Evolutionary conservation across 768 basidiomycete species (phyloP), one percentile per base, ranked within the genome.

Genomic region (Trametes cubensis): DNA sequence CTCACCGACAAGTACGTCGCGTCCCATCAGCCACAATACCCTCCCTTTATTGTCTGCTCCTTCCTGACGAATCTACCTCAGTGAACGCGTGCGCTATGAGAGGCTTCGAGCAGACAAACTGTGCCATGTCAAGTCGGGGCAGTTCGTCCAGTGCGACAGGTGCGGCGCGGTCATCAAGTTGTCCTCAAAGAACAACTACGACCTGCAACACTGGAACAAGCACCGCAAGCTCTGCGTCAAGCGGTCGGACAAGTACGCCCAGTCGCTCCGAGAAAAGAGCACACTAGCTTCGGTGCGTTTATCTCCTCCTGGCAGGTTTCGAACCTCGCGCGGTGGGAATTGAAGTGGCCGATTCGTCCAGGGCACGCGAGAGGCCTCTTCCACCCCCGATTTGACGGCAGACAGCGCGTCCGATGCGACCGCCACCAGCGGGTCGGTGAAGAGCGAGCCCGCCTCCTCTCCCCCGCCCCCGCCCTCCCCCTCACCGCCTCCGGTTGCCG

Each of bases 151-250:
- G 57, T 89, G 87, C 74, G 76, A 74, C 63, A 79, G 79, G 55
- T 90, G 88, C 72, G 76, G 78, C 40, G 73, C 68, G 28, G 74
- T 76, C 15, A 88, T 90, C 73, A 87, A 87, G 70, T 81, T 90
- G 26, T 89, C 87, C 17, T 72, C 78, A 34, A 89, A 89, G 74
- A 87, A 85, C 71, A 77, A 78, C 21, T 90, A 81, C 66, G 88
- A 90, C 67, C 79, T 80, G 30, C 82, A 81, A 67, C 88, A 90
- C 71, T 90, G 88, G 88, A 70, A 75, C 47, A 85, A 82, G 65
- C 88, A 90, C 68, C 79, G 83, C 34, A 77, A 77, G 42, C 79
- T 87, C 30, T 90, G 88, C 70, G 70, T 83, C 56, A 84, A 80
- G 73, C 81, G 78, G 61, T 63, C 73, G 2, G 68, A 74, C n/a